Base-by-base conservation (phyloP, 1,284 basidiomycete genomes). In the Leccinum pallidistipes region DNA sequence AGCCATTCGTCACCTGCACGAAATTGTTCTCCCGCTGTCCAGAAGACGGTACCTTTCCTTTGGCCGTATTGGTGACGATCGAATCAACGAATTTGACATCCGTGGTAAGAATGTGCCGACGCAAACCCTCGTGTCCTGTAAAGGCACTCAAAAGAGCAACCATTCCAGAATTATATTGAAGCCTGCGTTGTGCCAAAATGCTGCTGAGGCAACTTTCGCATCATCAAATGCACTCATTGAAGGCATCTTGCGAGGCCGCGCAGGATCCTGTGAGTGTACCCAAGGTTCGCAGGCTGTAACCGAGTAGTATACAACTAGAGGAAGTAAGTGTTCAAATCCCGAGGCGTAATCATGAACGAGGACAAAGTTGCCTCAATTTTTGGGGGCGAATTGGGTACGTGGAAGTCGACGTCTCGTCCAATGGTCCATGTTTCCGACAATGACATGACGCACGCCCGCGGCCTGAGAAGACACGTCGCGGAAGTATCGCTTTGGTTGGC, bases 91-190 rank as follows among this genome's bases (percentile, higher is more conserved):
- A 49, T 0, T 18, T 6, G 16, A 69, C 56, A 0, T 70, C 61
- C 1, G 18, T 3, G 4, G 61, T 69, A 27, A 70, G 63, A 34
- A 73, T 62, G 8, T 9, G 55, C 27, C 60, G 5, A 16, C 62
- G 60, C 24, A 71, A 56, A 24, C 24, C 38, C 10, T 36, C 16
- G 31, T 74, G 66, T 27, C 54, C 66, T 38, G 63, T 60, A 53
- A 71, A 24, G 1, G 66, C 62, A 47, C 66, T 59, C 32, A 71
- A 38, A 31, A 74, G 66, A 27, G 71, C 64, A 14, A 73, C 40
- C 2, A 70, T 66, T 62, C 72, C 64, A 2, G 65, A 58, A 27
- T 57, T 53, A 29, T 72, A 62, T 34, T 56, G 57, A 45, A 69
- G 67, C n/a, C 61, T 59, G 24, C 50, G 60, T 18, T 10, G 8